Base-by-base conservation (phyloP, 2,329 filamentous ascomycete species). In the Aspergillus sp. region DNA sequence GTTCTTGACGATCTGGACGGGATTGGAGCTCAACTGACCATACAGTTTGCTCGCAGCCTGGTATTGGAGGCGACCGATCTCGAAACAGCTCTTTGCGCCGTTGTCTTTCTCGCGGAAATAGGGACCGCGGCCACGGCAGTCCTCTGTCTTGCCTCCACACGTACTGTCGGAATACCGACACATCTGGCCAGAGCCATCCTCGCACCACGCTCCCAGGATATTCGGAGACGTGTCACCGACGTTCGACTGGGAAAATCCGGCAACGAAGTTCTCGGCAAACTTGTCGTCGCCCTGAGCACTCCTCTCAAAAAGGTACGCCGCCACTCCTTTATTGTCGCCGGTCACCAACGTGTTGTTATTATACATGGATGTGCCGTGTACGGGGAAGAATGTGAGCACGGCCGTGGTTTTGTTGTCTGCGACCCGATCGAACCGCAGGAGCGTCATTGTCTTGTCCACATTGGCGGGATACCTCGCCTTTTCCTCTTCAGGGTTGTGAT, bases 291-390 rank as follows among this genome's bases (percentile, higher is more conserved):
- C 72, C 2, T 74, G 68, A 45, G 88, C 79, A 47, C 82, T 85
- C 59, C 88, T 82, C 68, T 97, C 93, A 49, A 97, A 87, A 11
- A 96, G 76, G 66, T 88, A 88, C 0, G 92, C 89, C 2, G 93
- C 92, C 5, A 96, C 90, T 11, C 93, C 93, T 74, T 97, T 97
- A 76, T 97, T 97, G 71, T 97, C 93, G n/a, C 90, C 93, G 2
- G 91, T 87, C 47, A 94, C 84, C 13, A 96, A 79, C 0, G 91
- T 97, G 72, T 96, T 96, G 74, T 97, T 97, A 50, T 89, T 88
- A 20, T 92, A 84, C 71, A 97, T 83, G 0, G 91, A 96, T 0
- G 93, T 97, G 44, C 92, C 92, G 69, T 97, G 93, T 0, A 92
- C 89, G 2, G 93, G 85, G 69, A 93, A 96, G 89, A 92, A 97